These are phyloP conservation scores for Brassica carinata DNA, from an alignment of 345 rosid genomes.

Conservation along the genomic window DNA sequence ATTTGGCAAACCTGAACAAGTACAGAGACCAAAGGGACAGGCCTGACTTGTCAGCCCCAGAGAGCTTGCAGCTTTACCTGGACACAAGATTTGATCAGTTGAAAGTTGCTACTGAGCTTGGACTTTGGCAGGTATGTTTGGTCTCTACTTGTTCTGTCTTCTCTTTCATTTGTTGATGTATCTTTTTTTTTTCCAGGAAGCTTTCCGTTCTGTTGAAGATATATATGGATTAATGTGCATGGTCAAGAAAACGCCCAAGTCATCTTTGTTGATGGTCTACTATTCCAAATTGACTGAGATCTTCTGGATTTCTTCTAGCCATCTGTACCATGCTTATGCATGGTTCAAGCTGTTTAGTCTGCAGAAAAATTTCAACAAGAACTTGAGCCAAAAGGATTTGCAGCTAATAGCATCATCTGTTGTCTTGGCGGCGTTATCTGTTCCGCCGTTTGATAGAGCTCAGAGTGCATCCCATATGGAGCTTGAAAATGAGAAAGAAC, in stretches of 20 bases:
- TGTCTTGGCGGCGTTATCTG: slow-evolving; percentile 87
- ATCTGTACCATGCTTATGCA: slow-evolving; percentile 95
- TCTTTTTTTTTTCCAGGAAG: slow-evolving; percentile 66
- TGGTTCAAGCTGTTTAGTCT: slow-evolving; percentile 95
- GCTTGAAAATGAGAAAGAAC: slow-evolving; percentile 90
- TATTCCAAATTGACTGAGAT: slow-evolving; percentile 94
- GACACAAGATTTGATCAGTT: slow-evolving; percentile 98
- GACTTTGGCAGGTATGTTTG: slow-evolving; percentile 83
- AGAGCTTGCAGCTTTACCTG: slow-evolving; percentile 88
- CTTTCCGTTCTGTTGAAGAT: slow-evolving; percentile 94
- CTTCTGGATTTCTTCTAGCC: slow-evolving; percentile 92
- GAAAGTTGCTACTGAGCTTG: slow-evolving; percentile 91
- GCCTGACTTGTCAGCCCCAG: slow-evolving; percentile 94
- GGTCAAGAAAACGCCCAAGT: slow-evolving; percentile 95
- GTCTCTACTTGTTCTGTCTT: background rate
- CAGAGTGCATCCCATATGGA: slow-evolving; percentile 80
- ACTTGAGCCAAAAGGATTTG: slow-evolving; percentile 91
- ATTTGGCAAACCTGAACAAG: slow-evolving; percentile 86
- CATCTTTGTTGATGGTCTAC: slow-evolving; percentile 89
- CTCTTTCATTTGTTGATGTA: slow-evolving; percentile 43
- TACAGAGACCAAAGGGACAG: slow-evolving; percentile 99
- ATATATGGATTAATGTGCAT: slow-evolving; percentile 92
- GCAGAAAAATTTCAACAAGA: slow-evolving; percentile 94
- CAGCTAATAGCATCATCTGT: slow-evolving; percentile 95
- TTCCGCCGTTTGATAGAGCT: slow-evolving; percentile 67